These are phyloP conservation scores for Xylaria longipes DNA, from an alignment of 495 filamentous ascomycete genomes.

Conservation along the genomic window DNA sequence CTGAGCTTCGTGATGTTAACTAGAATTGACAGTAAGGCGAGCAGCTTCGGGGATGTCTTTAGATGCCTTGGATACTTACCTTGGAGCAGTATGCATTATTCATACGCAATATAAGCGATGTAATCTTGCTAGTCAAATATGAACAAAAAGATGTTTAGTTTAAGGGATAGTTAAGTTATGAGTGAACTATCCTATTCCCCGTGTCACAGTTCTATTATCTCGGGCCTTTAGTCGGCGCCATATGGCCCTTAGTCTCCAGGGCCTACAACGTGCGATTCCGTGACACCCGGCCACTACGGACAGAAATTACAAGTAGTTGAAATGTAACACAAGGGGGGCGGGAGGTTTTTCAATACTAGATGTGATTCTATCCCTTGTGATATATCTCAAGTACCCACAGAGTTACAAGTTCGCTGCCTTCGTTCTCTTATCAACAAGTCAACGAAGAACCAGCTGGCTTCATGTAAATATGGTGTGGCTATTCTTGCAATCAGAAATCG, in stretches of 20 bases:
- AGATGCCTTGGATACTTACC: too few species aligned
- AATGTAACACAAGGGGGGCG: background rate
- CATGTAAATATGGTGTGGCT: background rate
- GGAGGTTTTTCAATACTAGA: background rate
- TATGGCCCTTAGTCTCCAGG: background rate
- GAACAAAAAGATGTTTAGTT: background rate
- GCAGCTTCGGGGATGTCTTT: background rate
- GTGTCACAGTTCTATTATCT: background rate
- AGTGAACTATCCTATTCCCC: background rate
- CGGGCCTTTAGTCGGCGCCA: background rate
- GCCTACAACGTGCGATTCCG: background rate
- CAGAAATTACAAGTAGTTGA: background rate
- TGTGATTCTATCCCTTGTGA: background rate
- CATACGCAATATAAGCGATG: background rate
- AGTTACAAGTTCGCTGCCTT: background rate
- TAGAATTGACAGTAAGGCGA: background rate
- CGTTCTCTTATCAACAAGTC: background rate
- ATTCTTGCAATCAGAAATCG: background rate
- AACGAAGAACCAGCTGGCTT: background rate
- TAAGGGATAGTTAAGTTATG: background rate
- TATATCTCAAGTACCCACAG: background rate
- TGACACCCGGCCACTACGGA: background rate
- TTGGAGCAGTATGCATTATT: background rate
- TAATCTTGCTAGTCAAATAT: background rate
- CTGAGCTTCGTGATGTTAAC: background rate